phyloP scores from a whole-genome alignment of 108 stramenopile species.

The Cylindrotheca closterium region DNA sequence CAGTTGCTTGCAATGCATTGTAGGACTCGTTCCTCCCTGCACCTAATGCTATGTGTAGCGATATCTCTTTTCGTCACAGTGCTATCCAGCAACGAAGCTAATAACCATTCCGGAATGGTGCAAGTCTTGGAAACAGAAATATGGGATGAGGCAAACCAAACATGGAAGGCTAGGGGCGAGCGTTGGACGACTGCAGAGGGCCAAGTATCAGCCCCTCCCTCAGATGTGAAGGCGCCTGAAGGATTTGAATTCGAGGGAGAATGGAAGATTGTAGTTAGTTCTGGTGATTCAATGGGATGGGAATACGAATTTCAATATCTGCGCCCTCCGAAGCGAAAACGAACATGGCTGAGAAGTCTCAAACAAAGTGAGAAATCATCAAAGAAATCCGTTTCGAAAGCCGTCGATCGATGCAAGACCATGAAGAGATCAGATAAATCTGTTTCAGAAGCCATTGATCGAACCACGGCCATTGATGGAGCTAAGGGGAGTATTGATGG shows the following conservation, averaged over 20 bases:
- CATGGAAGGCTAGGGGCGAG: conserved; percentile 36
- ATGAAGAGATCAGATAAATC: too few relatives aligned
- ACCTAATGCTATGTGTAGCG: not conserved
- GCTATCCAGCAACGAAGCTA: not conserved
- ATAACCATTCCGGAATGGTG: conserved; percentile 3
- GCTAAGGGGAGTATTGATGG: too few relatives aligned
- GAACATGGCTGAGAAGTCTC: conserved; percentile 67
- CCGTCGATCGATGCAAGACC: not conserved
- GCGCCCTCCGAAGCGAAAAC: conserved; percentile 50
- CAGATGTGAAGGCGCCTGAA: conserved; percentile 32
- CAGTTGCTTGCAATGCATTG: not conserved
- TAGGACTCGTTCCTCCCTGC: not conserved
- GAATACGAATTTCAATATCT: conserved; percentile 50
- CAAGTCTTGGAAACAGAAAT: conserved; percentile 50
- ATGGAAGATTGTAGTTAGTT: conserved; percentile 78
- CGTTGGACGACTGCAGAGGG: conserved; percentile 35
- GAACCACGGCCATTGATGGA: too few relatives aligned
- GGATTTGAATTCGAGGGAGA: conserved; percentile 58
- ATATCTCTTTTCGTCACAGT: not conserved
- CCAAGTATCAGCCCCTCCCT: conserved; percentile 19
- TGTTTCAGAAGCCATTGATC: too few relatives aligned
- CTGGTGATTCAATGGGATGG: conserved; percentile 71
- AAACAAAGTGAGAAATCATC: conserved; percentile 2
- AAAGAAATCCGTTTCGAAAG: conserved; percentile 1
- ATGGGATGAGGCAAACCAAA: conserved; percentile 32